A percentile compares a stretch with the other conserved stretches of the same genome.
phyloP scores from a whole-genome alignment of 73 alveolate species.

The Blepharisma japonicum region DNA sequence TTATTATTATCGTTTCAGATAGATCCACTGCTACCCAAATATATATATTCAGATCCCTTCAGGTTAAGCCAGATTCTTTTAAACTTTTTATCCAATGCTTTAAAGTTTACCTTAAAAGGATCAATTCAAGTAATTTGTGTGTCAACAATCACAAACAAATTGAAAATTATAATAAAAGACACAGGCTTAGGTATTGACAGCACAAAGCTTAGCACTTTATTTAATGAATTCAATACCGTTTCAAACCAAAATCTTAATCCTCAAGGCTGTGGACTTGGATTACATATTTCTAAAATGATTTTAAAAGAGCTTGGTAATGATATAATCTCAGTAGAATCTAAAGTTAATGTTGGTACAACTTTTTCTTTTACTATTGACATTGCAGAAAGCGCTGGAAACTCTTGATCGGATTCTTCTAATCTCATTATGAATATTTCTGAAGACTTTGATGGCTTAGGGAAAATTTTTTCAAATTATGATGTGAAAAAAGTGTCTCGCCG shows the following conservation, averaged over 20 bases:
- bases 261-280: conserved; percentile 22
- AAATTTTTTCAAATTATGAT: too few relatives aligned
- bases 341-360: too few relatives aligned
- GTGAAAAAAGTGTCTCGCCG: too few relatives aligned
- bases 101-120: conserved; percentile 15
- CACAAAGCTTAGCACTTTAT: neutral
- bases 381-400: too few relatives aligned
- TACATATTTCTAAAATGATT: conserved; percentile 9
- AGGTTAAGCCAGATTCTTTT: neutral
- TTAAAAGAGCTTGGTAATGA: neutral
- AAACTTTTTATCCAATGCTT: neutral
- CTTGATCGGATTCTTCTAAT: too few relatives aligned
- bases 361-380: too few relatives aligned
- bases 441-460: too few relatives aligned
- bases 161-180: neutral
- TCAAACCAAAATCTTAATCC: neutral
- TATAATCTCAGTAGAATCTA: neutral
- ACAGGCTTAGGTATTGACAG: conserved; percentile 2
- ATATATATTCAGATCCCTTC: neutral
- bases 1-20: neutral
- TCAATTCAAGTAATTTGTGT: neutral
- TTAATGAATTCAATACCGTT: neutral
- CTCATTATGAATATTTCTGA: too few relatives aligned
- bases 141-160: neutral
- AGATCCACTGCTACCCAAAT: neutral